These are phyloP conservation scores for Grammothele lineata DNA, from an alignment of 768 basidiomycete genomes.

Conservation along the genomic window DNA sequence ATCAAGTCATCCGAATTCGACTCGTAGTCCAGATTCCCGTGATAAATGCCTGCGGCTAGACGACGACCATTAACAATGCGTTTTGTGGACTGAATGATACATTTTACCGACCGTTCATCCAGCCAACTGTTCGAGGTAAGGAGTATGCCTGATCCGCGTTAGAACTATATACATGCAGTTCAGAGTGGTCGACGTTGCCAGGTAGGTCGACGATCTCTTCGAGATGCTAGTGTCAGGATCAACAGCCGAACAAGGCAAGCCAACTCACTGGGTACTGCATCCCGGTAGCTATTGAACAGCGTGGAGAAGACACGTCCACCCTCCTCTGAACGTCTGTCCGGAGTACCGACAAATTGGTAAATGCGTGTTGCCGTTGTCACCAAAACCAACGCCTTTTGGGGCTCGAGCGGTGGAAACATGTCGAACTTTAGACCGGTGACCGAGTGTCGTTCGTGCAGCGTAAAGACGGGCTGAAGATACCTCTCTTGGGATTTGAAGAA, in stretches of 20 bases:
- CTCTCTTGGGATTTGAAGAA: slow-evolving; percentile 89
- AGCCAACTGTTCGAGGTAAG: slow-evolving; percentile 73
- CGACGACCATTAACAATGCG: too few relatives aligned
- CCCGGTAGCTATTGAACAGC: slow-evolving; percentile 71
- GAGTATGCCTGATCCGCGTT: slow-evolving; percentile 67
- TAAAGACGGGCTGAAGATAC: slow-evolving; percentile 68
- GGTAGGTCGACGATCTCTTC: slow-evolving; percentile 90
- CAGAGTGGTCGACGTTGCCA: slow-evolving; percentile 68
- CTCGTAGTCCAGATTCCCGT: slow-evolving; percentile 72
- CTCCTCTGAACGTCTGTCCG: slow-evolving; percentile 70
- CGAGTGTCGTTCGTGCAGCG: slow-evolving; percentile 74
- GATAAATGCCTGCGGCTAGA: slow-evolving; percentile 83
- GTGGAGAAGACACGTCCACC: slow-evolving; percentile 69
- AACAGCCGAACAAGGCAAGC: slow-evolving; percentile 10
- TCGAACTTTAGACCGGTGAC: slow-evolving; percentile 86
- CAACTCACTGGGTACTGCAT: slow-evolving; percentile 72
- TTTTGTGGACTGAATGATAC: too few relatives aligned
- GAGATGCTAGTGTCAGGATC: slow-evolving; percentile 19
- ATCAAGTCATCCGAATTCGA: slow-evolving; percentile 68
- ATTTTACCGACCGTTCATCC: slow-evolving; percentile 74
- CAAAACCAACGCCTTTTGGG: slow-evolving; percentile 63
- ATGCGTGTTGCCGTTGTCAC: slow-evolving; percentile 84
- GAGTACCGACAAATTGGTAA: slow-evolving; percentile 80
- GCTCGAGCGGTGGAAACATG: slow-evolving; percentile 61
- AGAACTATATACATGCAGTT: slow-evolving; percentile 75